phyloP scores from a whole-genome alignment of 495 filamentous ascomycete species.

The Trichoderma virens region DNA sequence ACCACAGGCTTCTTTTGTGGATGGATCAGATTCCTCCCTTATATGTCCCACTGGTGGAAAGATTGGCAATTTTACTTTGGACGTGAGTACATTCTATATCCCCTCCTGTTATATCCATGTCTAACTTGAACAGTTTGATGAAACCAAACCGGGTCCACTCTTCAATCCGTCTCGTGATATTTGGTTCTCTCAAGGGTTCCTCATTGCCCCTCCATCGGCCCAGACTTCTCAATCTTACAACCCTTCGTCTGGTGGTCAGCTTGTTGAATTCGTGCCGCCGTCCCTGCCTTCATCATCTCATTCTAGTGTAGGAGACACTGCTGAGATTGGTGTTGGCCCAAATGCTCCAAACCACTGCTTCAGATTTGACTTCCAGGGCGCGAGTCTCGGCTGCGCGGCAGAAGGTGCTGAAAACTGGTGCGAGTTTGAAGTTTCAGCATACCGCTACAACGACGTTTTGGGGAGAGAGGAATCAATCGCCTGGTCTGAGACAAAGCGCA shows the following conservation, averaged over 20 bases:
- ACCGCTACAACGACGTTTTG: slow-evolving; percentile 22
- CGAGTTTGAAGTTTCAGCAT: slow-evolving; percentile 30
- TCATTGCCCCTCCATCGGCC: slow-evolving; percentile 20
- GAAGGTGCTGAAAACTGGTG: slow-evolving; percentile 21
- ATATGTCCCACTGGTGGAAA: background rate
- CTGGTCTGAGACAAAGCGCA: slow-evolving; percentile 18
- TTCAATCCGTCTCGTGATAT: slow-evolving; percentile 34
- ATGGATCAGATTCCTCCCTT: background rate
- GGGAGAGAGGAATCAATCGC: slow-evolving; percentile 25
- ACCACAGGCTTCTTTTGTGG: background rate
- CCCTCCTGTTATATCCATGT: background rate
- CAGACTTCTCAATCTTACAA: slow-evolving; percentile 17
- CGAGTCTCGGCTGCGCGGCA: slow-evolving; percentile 35
- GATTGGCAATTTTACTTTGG: slow-evolving; percentile 4
- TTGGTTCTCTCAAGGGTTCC: slow-evolving; percentile 32
- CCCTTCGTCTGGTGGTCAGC: slow-evolving; percentile 31
- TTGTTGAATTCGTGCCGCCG: slow-evolving; percentile 29
- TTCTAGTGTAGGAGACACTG: slow-evolving; percentile 15
- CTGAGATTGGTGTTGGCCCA: slow-evolving; percentile 28
- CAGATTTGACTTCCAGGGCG: slow-evolving; percentile 32
- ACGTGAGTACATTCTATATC: background rate
- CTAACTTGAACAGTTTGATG: slow-evolving; percentile 4
- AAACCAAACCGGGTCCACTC: background rate
- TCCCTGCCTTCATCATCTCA: slow-evolving; percentile 18
- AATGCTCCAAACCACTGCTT: slow-evolving; percentile 29